Conservation (phyloP, 2,329 filamentous ascomycete genomes). For the Fusarium phyllophilum region DNA sequence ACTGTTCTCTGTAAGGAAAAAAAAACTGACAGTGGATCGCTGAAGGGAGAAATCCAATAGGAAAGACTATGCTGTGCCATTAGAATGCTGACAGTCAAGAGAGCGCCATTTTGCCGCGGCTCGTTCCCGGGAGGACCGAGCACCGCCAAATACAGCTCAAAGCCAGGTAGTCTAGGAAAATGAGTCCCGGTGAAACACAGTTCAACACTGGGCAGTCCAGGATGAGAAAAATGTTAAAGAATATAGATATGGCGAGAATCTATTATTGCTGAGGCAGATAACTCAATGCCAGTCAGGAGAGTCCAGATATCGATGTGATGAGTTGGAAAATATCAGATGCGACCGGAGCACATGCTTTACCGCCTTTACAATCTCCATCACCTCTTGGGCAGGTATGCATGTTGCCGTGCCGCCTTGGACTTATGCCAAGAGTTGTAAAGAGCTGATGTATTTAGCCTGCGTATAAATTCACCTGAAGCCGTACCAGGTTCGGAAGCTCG, state of each 20-base stretch:
- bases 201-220: rapidly evolving
- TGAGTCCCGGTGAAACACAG: neutral
- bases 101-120: neutral
- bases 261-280: neutral
- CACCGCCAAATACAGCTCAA: neutral
- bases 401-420: neutral
- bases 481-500: neutral
- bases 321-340: neutral
- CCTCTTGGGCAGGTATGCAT: neutral
- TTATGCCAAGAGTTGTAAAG: neutral
- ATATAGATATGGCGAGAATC: rapidly evolving
- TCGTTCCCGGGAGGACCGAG: neutral
- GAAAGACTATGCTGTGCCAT: neutral
- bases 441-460: neutral
- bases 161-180: too few relatives aligned
- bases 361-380: neutral
- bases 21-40: neutral
- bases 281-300: neutral
- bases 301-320: neutral
- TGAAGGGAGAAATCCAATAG: neutral
- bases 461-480: neutral
- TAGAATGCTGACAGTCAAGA: neutral
- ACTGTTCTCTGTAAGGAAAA: neutral
- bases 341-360: neutral
- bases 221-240: neutral